Conservation (phyloP, 2,329 filamentous ascomycete species). For the Calonectria henricotiae region DNA sequence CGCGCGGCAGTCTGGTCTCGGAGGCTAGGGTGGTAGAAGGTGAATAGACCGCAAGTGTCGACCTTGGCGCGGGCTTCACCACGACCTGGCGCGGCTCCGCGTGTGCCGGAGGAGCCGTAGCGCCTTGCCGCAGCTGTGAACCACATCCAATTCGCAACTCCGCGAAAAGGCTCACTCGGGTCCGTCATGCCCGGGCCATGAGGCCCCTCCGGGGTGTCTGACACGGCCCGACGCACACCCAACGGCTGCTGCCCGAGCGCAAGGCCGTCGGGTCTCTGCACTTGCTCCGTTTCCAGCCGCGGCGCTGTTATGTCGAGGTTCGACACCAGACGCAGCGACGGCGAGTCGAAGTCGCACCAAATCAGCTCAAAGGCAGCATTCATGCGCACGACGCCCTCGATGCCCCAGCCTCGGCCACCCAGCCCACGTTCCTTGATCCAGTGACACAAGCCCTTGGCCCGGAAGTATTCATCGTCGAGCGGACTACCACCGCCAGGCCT, state of each 20-base stretch:
- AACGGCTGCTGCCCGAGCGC: neutral
- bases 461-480: slow-evolving; percentile 9
- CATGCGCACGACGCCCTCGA: slow-evolving; percentile 8
- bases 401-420: slow-evolving; percentile 9
- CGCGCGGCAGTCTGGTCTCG: neutral
- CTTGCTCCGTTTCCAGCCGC: neutral
- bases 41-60: slow-evolving; percentile 4
- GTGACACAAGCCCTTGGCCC: slow-evolving; percentile 2
- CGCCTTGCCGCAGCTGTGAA: slow-evolving; percentile 7
- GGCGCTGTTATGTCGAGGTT: neutral
- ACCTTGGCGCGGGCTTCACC: neutral
- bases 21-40: neutral
- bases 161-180: slow-evolving; percentile 1
- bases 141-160: slow-evolving; percentile 10
- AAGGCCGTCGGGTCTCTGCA: neutral
- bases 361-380: slow-evolving; percentile 8
- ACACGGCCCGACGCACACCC: neutral
- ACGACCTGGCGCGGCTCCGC: neutral
- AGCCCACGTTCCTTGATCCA: slow-evolving; percentile 8
- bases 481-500: neutral
- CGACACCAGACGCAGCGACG: slow-evolving; percentile 3
- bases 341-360: slow-evolving; percentile 10
- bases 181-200: slow-evolving; percentile 2
- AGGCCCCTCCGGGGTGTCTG: neutral
- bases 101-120: slow-evolving; percentile 2